Conservation (phyloP, 2,329 filamentous ascomycete genomes). For the Chlorencoelia australis region DNA sequence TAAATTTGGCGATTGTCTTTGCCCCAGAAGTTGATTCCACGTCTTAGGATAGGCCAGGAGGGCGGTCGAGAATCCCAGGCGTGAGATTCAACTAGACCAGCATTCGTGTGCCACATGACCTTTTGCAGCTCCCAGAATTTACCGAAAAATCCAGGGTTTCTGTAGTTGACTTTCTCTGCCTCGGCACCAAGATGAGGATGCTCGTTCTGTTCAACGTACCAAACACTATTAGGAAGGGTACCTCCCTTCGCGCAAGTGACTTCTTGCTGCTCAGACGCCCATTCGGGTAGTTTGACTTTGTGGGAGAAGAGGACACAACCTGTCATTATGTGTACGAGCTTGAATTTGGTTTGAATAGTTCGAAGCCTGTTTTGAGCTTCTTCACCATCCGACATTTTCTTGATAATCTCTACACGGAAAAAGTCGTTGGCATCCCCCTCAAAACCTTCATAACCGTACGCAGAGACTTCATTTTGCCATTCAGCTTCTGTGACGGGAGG, state of each 20-base stretch:
- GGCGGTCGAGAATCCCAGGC: constrained; percentile 94
- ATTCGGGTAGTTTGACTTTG: constrained; percentile 96
- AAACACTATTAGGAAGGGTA: constrained; percentile 89
- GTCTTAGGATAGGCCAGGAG: constrained; percentile 83
- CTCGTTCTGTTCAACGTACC: constrained; percentile 89
- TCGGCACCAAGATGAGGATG: constrained; percentile 66
- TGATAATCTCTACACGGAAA: constrained; percentile 91
- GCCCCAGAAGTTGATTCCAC: constrained; percentile 99
- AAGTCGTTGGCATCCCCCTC: constrained; percentile 93
- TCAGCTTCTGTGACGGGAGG: constrained; percentile 77
- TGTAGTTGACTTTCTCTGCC: constrained; percentile 93
- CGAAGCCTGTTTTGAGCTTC: constrained; percentile 75
- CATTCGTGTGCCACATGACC: constrained; percentile 99
- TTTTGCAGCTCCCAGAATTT: constrained; percentile 97
- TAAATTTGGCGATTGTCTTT: constrained; percentile 92
- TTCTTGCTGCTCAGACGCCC: constrained; percentile 97
- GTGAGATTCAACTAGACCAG: constrained; percentile 89
- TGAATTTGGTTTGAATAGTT: constrained; percentile 96
- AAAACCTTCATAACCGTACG: constrained; percentile 95
- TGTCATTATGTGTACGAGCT: constrained; percentile 90
- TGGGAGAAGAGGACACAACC: constrained; percentile 94
- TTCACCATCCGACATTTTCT: constrained; percentile 70
- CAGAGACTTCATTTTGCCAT: constrained; percentile 94
- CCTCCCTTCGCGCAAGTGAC: constrained; percentile 93
- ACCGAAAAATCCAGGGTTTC: constrained; percentile 85